These are phyloP conservation scores for Ceratocystis destructans DNA, from an alignment of 2,329 filamentous ascomycete species.

Conservation along the genomic window DNA sequence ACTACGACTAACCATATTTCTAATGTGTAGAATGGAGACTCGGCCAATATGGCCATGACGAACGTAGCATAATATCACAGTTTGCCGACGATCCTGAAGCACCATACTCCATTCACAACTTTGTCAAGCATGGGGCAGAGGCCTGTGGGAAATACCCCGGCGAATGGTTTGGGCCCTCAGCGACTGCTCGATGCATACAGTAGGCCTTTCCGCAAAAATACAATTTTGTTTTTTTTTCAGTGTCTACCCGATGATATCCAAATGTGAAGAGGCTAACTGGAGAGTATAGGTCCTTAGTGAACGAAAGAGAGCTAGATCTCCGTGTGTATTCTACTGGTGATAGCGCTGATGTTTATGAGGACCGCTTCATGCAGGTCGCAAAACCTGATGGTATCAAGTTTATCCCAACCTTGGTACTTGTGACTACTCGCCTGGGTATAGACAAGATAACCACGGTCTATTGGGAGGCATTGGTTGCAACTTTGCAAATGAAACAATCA, in stretches of 20 bases:
- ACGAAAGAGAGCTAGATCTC: constrained; percentile 49
- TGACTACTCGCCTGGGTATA: constrained; percentile 80
- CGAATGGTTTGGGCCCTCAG: constrained; percentile 98
- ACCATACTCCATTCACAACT: constrained; percentile 88
- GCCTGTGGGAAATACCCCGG: constrained; percentile 90
- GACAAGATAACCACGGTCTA: constrained; percentile 91
- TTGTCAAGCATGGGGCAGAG: constrained; percentile 73
- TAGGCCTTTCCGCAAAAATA: constrained; percentile 32
- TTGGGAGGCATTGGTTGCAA: constrained; percentile 78
- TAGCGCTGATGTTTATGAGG: constrained; percentile 83
- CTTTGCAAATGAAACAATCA: constrained; percentile 80
- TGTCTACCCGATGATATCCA: too few relatives aligned
- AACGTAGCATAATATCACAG: constrained; percentile 58
- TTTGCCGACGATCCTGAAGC: constrained; percentile 81
- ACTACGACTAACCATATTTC: background rate
- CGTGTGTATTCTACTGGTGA: constrained; percentile 83
- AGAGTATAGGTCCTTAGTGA: constrained; percentile 54
- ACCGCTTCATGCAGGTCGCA: constrained; percentile 68
- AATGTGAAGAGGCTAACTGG: background rate
- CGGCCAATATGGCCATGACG: constrained; percentile 41
- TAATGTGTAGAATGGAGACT: constrained; percentile 55
- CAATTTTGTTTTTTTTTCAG: too few relatives aligned
- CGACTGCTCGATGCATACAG: constrained; percentile 88
- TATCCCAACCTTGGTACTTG: constrained; percentile 72
- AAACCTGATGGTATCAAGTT: constrained; percentile 52